Conservation (phyloP, 2,329 filamentous ascomycete genomes). For the Akanthomyces muscarius region DNA sequence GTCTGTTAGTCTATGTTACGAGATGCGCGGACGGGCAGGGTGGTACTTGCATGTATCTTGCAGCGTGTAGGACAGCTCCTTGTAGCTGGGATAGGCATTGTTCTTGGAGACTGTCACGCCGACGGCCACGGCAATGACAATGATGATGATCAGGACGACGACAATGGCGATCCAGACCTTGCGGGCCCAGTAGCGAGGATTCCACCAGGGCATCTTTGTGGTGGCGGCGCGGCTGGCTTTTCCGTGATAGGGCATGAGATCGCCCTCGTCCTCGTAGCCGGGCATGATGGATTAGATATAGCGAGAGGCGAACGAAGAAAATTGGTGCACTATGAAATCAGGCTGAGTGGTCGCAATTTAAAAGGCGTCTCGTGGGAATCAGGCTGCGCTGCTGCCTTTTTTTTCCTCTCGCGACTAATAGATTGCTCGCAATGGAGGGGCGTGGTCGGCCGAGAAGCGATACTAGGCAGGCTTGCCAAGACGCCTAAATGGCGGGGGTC, state of each 20-base stretch:
- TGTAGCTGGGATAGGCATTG: slow-evolving; percentile 47
- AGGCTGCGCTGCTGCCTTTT: background rate
- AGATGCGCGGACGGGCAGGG: background rate
- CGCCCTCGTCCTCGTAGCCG: slow-evolving; percentile 24
- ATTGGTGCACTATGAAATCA: background rate
- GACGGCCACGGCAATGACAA: slow-evolving; percentile 46
- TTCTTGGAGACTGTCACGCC: slow-evolving; percentile 37
- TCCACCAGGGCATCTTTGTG: slow-evolving; percentile 36
- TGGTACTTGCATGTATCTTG: slow-evolving; percentile 44
- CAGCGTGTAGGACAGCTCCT: slow-evolving; percentile 43
- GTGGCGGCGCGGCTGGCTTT: slow-evolving; percentile 22
- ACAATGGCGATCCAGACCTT: slow-evolving; percentile 45
- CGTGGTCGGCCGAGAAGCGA: background rate
- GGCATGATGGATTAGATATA: slow-evolving; percentile 8
- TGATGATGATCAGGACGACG: slow-evolving; percentile 38
- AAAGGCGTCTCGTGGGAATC: background rate
- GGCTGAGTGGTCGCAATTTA: background rate
- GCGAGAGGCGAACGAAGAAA: no score
- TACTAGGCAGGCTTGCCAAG: slow-evolving; percentile 7
- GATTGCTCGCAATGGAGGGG: background rate
- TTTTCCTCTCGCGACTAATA: background rate
- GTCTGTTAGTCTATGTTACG: background rate
- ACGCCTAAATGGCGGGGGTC: background rate
- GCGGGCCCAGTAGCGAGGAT: slow-evolving; percentile 51
- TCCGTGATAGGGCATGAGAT: slow-evolving; percentile 15